These are phyloP conservation scores for Boletus sensibilis DNA, from an alignment of 768 basidiomycete genomes.

Conservation along the genomic window DNA sequence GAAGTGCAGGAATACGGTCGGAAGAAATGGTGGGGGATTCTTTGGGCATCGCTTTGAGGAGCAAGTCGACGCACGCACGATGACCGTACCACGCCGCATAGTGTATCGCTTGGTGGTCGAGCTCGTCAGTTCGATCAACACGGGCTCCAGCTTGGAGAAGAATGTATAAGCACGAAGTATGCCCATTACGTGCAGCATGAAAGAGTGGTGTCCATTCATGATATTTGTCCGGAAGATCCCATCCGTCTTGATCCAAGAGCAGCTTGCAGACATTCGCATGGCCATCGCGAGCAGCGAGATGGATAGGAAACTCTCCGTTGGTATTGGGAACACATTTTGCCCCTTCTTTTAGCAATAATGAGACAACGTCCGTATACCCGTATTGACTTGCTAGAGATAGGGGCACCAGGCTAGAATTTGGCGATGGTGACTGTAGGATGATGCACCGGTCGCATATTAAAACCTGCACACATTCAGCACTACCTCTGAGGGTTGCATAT, in stretches of 20 bases:
- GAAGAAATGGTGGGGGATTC: slow-evolving; percentile 15
- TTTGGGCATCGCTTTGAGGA: slow-evolving; percentile 44
- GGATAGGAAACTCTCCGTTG: slow-evolving; percentile 96
- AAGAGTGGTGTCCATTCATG: slow-evolving; percentile 98
- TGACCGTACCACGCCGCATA: slow-evolving; percentile 98
- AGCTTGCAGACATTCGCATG: slow-evolving; percentile 81
- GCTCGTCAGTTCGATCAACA: slow-evolving; percentile 78
- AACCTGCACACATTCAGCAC: slow-evolving; percentile 78
- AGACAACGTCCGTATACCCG: slow-evolving; percentile 82
- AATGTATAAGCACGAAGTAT: slow-evolving; percentile 66
- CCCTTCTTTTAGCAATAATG: slow-evolving; percentile 72
- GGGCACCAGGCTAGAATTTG: slow-evolving; percentile 73
- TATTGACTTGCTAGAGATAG: slow-evolving; percentile 88
- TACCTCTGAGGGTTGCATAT: slow-evolving; percentile 87
- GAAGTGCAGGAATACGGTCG: slow-evolving; percentile 20
- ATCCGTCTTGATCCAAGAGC: slow-evolving; percentile 71
- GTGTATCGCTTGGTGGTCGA: slow-evolving; percentile 80
- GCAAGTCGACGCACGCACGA: slow-evolving; percentile 58
- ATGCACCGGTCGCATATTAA: slow-evolving; percentile 74
- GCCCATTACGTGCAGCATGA: slow-evolving; percentile 90
- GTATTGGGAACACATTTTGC: slow-evolving; percentile 81
- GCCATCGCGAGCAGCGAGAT: slow-evolving; percentile 91
- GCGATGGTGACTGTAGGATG: slow-evolving; percentile 53
- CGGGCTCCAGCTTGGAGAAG: slow-evolving; percentile 79
- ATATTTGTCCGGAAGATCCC: slow-evolving; percentile 92